These are phyloP conservation scores for Plasmodium coatneyi DNA, from an alignment of 169 alveolate genomes.

Conservation along the genomic window DNA sequence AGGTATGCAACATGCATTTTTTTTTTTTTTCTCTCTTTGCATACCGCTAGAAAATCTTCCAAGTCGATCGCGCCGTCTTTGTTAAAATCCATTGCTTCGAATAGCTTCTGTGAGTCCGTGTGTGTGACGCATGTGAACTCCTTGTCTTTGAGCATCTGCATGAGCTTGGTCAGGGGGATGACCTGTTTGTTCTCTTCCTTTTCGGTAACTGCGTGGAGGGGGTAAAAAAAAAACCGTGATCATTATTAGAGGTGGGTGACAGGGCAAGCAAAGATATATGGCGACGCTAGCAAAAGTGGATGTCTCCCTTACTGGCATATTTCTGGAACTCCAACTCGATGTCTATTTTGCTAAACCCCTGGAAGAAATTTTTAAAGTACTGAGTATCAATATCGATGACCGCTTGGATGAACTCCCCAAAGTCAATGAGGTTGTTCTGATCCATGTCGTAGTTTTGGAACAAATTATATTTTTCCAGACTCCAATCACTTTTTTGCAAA, in stretches of 20 bases:
- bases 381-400: constrained; percentile 79
- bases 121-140: constrained; percentile 75
- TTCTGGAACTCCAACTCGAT: constrained; percentile 81
- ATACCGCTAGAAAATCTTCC: constrained; percentile 59
- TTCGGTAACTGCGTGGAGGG: constrained; percentile 50
- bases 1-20: neutral
- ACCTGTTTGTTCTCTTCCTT: constrained; percentile 68
- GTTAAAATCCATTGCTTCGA: constrained; percentile 62
- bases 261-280: neutral
- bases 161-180: constrained; percentile 61
- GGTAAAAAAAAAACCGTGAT: neutral
- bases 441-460: constrained; percentile 79
- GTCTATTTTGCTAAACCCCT: constrained; percentile 79
- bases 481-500: constrained; percentile 79
- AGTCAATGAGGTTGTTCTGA: constrained; percentile 79
- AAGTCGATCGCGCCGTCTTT: constrained; percentile 70
- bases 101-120: constrained; percentile 42
- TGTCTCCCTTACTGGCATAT: constrained; percentile 73
- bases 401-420: constrained; percentile 82
- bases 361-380: constrained; percentile 75
- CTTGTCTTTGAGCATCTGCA: constrained; percentile 72
- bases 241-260: neutral
- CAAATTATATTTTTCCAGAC: constrained; percentile 59
- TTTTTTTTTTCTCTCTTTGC: neutral
- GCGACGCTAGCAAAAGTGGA: too few species aligned